These are phyloP conservation scores for Delitschia confertaspora DNA, from an alignment of 495 filamentous ascomycete genomes.

Conservation along the genomic window DNA sequence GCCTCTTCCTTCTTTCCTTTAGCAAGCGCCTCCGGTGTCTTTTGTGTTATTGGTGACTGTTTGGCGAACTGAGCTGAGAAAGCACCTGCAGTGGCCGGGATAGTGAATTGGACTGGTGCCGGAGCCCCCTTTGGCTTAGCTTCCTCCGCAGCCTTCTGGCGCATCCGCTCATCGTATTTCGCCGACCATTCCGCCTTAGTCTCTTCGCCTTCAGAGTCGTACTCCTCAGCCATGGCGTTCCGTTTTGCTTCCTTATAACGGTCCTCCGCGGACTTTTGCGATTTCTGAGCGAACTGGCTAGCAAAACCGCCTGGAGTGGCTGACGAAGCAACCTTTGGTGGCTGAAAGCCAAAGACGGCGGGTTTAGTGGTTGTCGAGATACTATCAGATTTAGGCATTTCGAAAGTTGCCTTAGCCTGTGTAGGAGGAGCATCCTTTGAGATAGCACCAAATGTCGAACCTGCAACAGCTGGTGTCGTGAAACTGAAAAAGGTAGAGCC, in stretches of 20 bases:
- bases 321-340: background rate
- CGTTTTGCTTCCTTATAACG: constrained; percentile 11
- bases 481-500: too few species aligned
- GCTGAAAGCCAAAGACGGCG: background rate
- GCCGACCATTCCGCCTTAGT: constrained; percentile 12
- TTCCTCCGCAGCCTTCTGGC: background rate
- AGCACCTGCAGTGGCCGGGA: background rate
- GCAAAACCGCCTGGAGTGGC: background rate
- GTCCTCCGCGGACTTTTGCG: constrained; percentile 13
- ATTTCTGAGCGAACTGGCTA: constrained; percentile 6
- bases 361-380: background rate
- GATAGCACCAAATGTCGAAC: background rate
- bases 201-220: constrained; percentile 18
- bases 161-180: constrained; percentile 4
- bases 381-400: too few species aligned
- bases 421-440: background rate
- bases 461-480: background rate
- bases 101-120: too few species aligned
- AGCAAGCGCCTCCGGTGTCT: constrained; percentile 11
- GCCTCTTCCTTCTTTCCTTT: constrained; percentile 14
- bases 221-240: constrained; percentile 17
- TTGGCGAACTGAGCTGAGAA: constrained; percentile 13
- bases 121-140: constrained; percentile 4
- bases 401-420: background rate
- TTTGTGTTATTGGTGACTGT: too few species aligned